Evolutionary conservation across 208 protist species (phyloP).

Genomic region (Phytomonas francai): DNA sequence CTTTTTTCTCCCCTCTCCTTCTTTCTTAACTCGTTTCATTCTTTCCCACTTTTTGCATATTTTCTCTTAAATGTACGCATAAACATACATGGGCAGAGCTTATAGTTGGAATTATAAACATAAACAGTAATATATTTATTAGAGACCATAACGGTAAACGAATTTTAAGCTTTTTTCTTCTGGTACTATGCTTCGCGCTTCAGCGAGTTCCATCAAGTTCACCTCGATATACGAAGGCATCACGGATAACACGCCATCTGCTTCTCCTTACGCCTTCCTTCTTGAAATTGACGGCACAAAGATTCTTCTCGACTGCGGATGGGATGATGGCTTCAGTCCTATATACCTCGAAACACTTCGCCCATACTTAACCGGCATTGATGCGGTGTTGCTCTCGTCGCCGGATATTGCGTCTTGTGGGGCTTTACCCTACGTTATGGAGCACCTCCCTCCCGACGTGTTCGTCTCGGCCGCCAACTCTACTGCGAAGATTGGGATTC

Average conservation of each 20-base stretch:
- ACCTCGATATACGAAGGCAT: slow-evolving; percentile 28
- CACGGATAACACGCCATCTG: slow-evolving; percentile 17
- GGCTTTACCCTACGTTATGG: slow-evolving; percentile 75
- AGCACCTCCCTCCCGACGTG: slow-evolving; percentile 50
- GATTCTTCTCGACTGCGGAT: slow-evolving; percentile 85
- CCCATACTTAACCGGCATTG: slow-evolving; percentile 37
- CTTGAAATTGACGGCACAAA: slow-evolving; percentile 78
- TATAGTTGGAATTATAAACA: slow-evolving; percentile 1
- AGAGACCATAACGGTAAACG: neutral
- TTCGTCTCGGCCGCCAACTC: slow-evolving; percentile 55
- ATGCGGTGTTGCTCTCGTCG: slow-evolving; percentile 74
- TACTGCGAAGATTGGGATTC: slow-evolving; percentile 71
- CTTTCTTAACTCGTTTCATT: neutral
- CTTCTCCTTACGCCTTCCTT: slow-evolving; percentile 55
- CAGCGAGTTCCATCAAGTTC: slow-evolving; percentile 26
- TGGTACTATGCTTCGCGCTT: slow-evolving; percentile 31
- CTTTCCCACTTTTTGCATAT: neutral
- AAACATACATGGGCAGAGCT: neutral
- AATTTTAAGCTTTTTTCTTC: neutral
- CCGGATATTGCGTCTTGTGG: slow-evolving; percentile 72
- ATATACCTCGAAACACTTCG: slow-evolving; percentile 41
- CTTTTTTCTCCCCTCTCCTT: neutral
- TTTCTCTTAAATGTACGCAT: neutral
- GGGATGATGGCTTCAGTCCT: slow-evolving; percentile 55
- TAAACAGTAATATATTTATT: neutral